Conservation (phyloP, 2,329 filamentous ascomycete species). For the Ceratocystis ficicola region DNA sequence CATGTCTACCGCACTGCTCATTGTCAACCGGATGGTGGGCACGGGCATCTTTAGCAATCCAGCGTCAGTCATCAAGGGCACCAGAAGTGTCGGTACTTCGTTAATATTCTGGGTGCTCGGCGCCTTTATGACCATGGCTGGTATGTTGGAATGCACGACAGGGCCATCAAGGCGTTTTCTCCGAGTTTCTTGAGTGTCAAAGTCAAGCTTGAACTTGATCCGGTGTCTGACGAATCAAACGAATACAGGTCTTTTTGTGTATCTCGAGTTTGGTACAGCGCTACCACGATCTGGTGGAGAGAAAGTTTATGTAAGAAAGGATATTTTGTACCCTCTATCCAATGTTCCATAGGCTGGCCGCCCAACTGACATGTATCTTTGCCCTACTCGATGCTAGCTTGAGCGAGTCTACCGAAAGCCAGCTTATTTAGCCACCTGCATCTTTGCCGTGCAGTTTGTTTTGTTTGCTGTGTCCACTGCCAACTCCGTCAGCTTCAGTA, state of each 20-base stretch:
- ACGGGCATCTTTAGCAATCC: slow-evolving; percentile 48
- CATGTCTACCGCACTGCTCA: slow-evolving; percentile 40
- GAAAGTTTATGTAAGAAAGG: slow-evolving; percentile 43
- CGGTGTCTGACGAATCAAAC: too few relatives aligned
- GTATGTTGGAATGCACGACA: background rate
- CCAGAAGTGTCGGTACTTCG: slow-evolving; percentile 37
- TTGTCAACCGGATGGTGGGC: slow-evolving; percentile 48
- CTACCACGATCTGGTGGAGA: slow-evolving; percentile 52
- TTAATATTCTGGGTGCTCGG: slow-evolving; percentile 26
- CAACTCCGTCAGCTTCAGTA: slow-evolving; percentile 47
- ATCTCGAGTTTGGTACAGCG: slow-evolving; percentile 50
- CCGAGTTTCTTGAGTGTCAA: too few relatives aligned
- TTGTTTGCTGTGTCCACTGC: slow-evolving; percentile 49
- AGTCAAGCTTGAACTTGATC: too few relatives aligned
- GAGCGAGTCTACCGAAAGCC: slow-evolving; percentile 44
- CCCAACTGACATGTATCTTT: background rate
- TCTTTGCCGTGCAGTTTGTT: slow-evolving; percentile 50
- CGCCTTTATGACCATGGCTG: slow-evolving; percentile 16
- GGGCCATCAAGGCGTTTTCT: too few relatives aligned
- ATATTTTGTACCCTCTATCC: background rate
- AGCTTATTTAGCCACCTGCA: slow-evolving; percentile 46
- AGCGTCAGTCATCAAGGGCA: slow-evolving; percentile 40
- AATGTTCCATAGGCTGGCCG: background rate
- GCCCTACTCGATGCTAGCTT: slow-evolving; percentile 28
- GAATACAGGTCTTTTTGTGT: slow-evolving; percentile 47